phyloP scores from a whole-genome alignment of 345 rosid species.

The Melaleuca quinquenervia region DNA sequence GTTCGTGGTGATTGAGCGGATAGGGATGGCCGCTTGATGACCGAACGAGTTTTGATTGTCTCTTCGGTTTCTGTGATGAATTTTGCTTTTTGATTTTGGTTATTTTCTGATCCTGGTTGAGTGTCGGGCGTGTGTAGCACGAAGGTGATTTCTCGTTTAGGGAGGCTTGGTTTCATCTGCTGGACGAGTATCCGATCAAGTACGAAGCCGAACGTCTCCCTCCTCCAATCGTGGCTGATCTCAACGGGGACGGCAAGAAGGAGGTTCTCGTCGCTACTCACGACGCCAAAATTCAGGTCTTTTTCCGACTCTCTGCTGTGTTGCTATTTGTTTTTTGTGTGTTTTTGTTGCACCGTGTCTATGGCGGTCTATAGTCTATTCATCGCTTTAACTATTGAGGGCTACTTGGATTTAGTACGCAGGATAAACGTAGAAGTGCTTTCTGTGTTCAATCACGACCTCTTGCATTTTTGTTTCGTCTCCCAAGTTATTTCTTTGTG shows the following conservation, averaged over 20 bases:
- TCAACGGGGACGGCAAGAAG: constrained; percentile 89
- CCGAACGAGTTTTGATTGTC: neutral
- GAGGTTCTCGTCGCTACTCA: constrained; percentile 87
- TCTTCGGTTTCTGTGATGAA: neutral
- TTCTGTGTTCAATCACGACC: neutral
- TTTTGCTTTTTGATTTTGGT: neutral
- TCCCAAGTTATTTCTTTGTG: neutral
- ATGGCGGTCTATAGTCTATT: neutral
- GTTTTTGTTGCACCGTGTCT: neutral
- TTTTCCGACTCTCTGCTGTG: neutral
- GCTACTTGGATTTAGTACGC: neutral
- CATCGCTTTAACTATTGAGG: neutral
- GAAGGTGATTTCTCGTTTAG: constrained; percentile 95
- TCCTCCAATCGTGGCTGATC: constrained; percentile 83
- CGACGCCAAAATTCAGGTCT: constrained; percentile 90
- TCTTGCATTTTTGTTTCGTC: neutral
- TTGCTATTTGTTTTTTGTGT: neutral
- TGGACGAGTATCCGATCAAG: constrained; percentile 79
- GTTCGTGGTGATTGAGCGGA: neutral
- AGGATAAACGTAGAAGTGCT: neutral
- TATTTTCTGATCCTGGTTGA: neutral
- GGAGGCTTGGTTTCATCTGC: constrained; percentile 87
- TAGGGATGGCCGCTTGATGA: neutral
- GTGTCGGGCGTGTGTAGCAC: constrained; percentile 28
- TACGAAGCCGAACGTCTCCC: constrained; percentile 90